Base-by-base conservation (phyloP, 805 yeast species). In the Candida vartiovaarae region DNA sequence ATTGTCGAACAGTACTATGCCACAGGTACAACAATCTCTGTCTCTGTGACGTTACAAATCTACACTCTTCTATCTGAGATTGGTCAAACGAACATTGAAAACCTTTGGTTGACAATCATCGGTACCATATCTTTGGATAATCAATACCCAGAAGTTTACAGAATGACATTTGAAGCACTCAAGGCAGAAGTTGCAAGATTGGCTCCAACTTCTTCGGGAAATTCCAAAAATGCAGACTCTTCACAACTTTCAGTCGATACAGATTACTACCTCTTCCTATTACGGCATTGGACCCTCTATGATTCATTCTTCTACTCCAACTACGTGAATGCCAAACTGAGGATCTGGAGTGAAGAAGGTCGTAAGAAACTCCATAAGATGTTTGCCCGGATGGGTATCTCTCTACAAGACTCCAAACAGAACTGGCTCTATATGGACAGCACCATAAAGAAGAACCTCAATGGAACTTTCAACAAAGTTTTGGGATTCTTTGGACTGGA, bases 301-400 rank as follows among this genome's bases (percentile, higher is more conserved):
- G 95, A 91, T 52, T 75, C 96, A 48, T 88, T 95, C 63, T 77
- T 79, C 57, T 93, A 90, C 60, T 87, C 96, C n/a, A 82, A 88
- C 47, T 91, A 82, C 56, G 89, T 91, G 31, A 87, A 90, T 56
- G 84, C 98, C 9, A 86, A 89, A 59, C 67, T 93, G 44, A 80
- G 80, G 44, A 67, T 93, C 33, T 93, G 96, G 93, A 83, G 90
- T 30, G 96, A 87, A 56, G 90, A 84, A 45, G 99, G 99, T 5
- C 76, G 82, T 51, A 88, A 86, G 58, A 76, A 80, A 51, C 67
- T 93, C 40, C 95, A 90, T 59, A 88, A 89, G 54, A 74, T 93
- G 76, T 87, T 93, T 66, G 99, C 99, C 2, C 78, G 84, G 54
- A 93, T 95, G 96, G 99, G 99, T 6, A 83, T 93, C 5, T 82